Evolutionary conservation across 768 basidiomycete genomes (phyloP).

Genomic region (Termitomyces sp.): DNA sequence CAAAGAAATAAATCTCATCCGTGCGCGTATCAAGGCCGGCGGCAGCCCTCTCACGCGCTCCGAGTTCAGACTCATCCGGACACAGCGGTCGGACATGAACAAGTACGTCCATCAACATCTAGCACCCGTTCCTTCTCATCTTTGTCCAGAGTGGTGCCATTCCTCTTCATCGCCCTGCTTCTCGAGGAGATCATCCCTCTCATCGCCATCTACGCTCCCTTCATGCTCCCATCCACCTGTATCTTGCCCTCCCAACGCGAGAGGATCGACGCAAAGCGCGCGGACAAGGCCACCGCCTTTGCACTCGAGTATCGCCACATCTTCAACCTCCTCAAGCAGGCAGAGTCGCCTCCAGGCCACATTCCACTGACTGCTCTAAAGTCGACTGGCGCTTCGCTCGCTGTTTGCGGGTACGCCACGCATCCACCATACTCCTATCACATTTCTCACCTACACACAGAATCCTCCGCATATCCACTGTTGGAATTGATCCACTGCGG

Average conservation of each 20-base stretch:
- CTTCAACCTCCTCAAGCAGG: conserved; percentile 27
- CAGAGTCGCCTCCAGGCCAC: conserved; percentile 27
- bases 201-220: conserved; percentile 80
- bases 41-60: conserved; percentile 59
- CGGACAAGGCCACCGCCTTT: conserved; percentile 39
- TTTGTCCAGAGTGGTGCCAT: conserved; percentile 62
- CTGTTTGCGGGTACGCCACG: conserved; percentile 55
- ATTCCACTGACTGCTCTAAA: conserved; percentile 26
- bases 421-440: not conserved
- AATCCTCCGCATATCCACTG: conserved; percentile 36
- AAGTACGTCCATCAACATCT: conserved; percentile 40
- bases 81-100: conserved; percentile 59
- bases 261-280: conserved; percentile 55
- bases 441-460: conserved; percentile 15
- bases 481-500: conserved; percentile 37
- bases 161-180: conserved; percentile 65
- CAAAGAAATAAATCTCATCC: conserved; percentile 47
- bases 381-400: conserved; percentile 27
- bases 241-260: conserved; percentile 73
- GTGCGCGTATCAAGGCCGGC: conserved; percentile 48
- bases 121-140: conserved; percentile 9
- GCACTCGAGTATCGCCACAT: conserved; percentile 28
- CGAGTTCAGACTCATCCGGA: conserved; percentile 65
- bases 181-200: conserved; percentile 82
- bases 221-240: conserved; percentile 82